Percentiles rank a stretch among this genome's conserved stretches.
phyloP scores from a whole-genome alignment of 495 filamentous ascomycete species.

The Xylaria curta region DNA sequence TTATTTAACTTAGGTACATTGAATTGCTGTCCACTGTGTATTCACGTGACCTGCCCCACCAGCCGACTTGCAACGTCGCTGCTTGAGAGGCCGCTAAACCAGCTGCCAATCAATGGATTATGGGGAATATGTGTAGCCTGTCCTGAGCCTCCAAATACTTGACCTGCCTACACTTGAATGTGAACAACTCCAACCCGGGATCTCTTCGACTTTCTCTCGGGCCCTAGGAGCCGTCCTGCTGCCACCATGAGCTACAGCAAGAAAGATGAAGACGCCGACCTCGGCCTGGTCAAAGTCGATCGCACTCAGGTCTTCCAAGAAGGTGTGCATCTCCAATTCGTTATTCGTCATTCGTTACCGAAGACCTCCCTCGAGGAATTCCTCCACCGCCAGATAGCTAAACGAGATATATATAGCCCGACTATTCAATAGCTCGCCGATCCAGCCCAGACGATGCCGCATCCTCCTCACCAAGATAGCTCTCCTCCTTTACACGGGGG shows the following conservation, averaged over 20 bases:
- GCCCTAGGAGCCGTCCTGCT: conserved; percentile 33
- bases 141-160: conserved; percentile 31
- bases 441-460: conserved; percentile 92
- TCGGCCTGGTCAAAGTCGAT: conserved; percentile 92
- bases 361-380: not conserved
- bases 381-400: conserved; percentile 27
- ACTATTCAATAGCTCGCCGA: conserved; percentile 95
- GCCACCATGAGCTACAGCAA: conserved; percentile 91
- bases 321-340: conserved; percentile 64
- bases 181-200: conserved; percentile 29
- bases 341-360: conserved; percentile 18
- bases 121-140: conserved; percentile 32
- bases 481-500: conserved; percentile 94
- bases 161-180: conserved; percentile 28
- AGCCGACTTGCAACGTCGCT: conserved; percentile 43
- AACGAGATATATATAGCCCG: conserved; percentile 67
- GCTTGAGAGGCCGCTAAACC: conserved; percentile 27
- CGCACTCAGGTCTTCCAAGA: conserved; percentile 99
- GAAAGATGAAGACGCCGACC: conserved; percentile 97
- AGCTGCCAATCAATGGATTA: conserved; percentile 1
- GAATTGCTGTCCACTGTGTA: too few species aligned
- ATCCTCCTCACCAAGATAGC: conserved; percentile 97
- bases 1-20: too few species aligned
- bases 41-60: conserved; percentile 33
- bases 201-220: conserved; percentile 41